phyloP scores from a whole-genome alignment of 2,329 filamentous ascomycete species.

The Sclerotinia borealis region DNA sequence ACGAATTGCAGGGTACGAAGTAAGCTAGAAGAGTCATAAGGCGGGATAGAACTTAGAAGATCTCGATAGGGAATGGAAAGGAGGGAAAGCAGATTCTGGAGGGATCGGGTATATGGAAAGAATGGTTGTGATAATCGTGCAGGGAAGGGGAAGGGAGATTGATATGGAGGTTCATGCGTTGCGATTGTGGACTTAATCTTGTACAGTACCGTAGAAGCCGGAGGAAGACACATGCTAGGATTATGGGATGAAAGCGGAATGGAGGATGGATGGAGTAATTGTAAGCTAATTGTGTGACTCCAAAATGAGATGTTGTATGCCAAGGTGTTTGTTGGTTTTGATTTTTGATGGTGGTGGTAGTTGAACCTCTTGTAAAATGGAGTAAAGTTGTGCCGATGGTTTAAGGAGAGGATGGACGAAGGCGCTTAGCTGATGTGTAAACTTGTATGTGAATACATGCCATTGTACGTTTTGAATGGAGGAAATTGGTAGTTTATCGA shows the following conservation, averaged over 20 bases:
- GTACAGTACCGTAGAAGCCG: not conserved
- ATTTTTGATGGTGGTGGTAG: not conserved
- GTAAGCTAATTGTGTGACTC: not conserved
- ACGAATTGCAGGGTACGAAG: not conserved
- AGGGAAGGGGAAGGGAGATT: not conserved
- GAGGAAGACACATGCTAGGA: not conserved
- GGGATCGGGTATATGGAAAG: not conserved
- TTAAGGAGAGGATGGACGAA: not conserved
- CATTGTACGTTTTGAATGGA: not conserved
- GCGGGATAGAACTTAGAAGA: too few relatives aligned
- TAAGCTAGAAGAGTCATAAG: not conserved
- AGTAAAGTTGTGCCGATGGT: not conserved
- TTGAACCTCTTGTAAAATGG: not conserved
- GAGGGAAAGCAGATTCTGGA: not conserved
- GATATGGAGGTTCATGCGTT: not conserved
- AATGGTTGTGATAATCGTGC: not conserved
- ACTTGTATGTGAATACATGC: not conserved
- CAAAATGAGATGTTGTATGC: not conserved
- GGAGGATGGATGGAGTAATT: not conserved
- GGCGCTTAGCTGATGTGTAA: not conserved
- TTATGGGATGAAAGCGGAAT: not conserved
- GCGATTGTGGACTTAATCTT: not conserved
- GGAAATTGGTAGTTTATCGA: not conserved
- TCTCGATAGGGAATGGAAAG: not conserved
- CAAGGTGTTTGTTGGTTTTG: not conserved